phyloP scores from a whole-genome alignment of 73 alveolate genomes.

The Blepharisma stoltei region DNA sequence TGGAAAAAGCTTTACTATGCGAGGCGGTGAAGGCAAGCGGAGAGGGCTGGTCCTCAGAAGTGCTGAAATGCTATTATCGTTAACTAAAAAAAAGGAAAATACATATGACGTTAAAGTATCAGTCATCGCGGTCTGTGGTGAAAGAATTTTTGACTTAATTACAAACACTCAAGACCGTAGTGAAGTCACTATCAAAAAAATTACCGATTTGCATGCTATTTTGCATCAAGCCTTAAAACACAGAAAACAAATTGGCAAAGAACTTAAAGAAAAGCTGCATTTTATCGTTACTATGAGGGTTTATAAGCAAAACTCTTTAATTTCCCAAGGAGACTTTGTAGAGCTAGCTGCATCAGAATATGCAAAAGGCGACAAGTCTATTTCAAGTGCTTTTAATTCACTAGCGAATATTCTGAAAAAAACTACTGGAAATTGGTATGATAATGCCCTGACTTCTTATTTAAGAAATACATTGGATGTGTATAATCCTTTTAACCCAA shows the following conservation, averaged over 20 bases:
- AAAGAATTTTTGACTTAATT: neutral
- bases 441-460: neutral
- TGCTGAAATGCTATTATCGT: constrained; percentile 1
- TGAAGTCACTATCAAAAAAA: constrained; percentile 1
- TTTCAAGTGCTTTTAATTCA: constrained; percentile 8
- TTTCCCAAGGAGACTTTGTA: constrained; percentile 3
- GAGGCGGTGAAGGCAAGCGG: constrained; percentile 31
- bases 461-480: neutral
- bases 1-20: constrained; percentile 27
- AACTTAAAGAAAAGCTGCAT: constrained; percentile 1
- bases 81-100: neutral
- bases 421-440: neutral
- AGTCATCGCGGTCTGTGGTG: constrained; percentile 13
- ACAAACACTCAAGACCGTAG: neutral
- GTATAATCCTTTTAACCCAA: neutral
- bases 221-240: constrained; percentile 18
- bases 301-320: neutral
- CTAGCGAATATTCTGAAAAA: neutral
- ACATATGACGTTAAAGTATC: neutral
- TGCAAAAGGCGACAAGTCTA: neutral
- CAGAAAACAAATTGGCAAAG: neutral
- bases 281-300: constrained; percentile 7
- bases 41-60: constrained; percentile 10
- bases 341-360: constrained; percentile 26
- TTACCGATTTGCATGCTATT: constrained; percentile 24